These are phyloP conservation scores for Cubamyces lactineus DNA, from an alignment of 768 basidiomycete species.

Conservation along the genomic window DNA sequence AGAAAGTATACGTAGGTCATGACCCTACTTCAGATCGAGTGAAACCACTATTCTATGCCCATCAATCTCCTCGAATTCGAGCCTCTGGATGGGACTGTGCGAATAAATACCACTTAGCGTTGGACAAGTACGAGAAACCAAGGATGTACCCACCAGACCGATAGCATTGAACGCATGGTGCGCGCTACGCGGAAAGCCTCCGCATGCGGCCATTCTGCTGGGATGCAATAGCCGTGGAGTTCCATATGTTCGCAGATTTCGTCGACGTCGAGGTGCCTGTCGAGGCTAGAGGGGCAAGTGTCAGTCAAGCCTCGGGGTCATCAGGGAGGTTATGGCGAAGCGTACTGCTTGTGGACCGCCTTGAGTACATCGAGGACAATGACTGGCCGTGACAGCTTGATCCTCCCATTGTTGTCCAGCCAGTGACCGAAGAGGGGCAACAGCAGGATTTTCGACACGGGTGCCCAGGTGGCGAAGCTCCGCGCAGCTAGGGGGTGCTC, in stretches of 20 bases:
- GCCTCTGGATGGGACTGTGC: neutral
- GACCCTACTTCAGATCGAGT: too few relatives aligned
- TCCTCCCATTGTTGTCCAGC: neutral
- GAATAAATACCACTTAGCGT: too few relatives aligned
- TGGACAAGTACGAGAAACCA: too few relatives aligned
- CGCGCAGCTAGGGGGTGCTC: slow-evolving; percentile 4
- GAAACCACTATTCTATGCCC: too few relatives aligned
- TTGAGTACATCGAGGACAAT: neutral
- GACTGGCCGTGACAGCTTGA: neutral
- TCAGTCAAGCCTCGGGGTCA: too few relatives aligned
- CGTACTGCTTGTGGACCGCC: neutral
- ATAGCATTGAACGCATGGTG: neutral
- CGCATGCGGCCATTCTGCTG: neutral
- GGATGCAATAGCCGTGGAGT: neutral
- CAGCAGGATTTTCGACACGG: neutral
- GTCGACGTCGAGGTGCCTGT: neutral
- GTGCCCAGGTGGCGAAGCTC: neutral
- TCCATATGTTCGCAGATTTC: neutral
- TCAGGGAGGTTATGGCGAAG: too few relatives aligned
- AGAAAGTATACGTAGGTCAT: too few relatives aligned
- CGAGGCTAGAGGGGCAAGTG: too few relatives aligned
- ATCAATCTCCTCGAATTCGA: neutral
- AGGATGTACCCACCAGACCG: neutral
- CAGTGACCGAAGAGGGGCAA: neutral
- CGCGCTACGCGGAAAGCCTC: neutral